A percentile compares a stretch with the other conserved stretches of the same genome.
Evolutionary conservation across 2,329 filamentous ascomycete genomes (phyloP).

Genomic region (Parastagonospora nodorum): DNA sequence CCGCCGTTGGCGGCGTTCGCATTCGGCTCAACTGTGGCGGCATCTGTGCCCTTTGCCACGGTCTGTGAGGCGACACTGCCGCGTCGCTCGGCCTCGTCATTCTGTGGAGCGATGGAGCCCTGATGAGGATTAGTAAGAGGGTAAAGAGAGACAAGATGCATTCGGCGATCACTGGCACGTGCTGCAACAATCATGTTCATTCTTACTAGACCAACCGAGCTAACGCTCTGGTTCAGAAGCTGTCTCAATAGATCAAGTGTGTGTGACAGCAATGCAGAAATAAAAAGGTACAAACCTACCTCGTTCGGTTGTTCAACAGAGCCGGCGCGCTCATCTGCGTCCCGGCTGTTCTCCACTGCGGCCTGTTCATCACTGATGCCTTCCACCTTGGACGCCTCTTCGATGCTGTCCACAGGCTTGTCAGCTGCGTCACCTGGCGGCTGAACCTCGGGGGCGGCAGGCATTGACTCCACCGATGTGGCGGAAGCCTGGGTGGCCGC

Average conservation of each 20-base stretch:
- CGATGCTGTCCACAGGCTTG: conserved; percentile 36
- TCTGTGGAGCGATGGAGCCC: conserved; percentile 17
- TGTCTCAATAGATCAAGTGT: conserved; percentile 6
- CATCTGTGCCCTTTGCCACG: conserved; percentile 18
- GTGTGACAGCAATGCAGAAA: not conserved
- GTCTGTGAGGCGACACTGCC: conserved; percentile 23
- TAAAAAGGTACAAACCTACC: conserved; percentile 25
- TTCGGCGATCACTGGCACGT: conserved; percentile 25
- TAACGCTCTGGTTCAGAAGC: conserved; percentile 5
- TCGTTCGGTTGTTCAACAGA: conserved; percentile 27
- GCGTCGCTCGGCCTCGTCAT: conserved; percentile 15
- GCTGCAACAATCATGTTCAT: conserved; percentile 26
- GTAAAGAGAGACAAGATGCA: conserved; percentile 7
- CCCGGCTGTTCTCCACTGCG: conserved; percentile 14
- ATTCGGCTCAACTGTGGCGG: conserved; percentile 19
- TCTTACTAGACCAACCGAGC: conserved; percentile 13
- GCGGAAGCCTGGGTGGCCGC: conserved; percentile 36
- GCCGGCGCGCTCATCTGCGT: conserved; percentile 18
- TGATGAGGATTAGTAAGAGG: conserved; percentile 21
- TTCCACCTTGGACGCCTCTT: conserved; percentile 22
- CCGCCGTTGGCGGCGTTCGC: conserved; percentile 20
- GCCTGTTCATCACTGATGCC: conserved; percentile 11
- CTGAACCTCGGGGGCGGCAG: conserved; percentile 26
- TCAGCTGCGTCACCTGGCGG: conserved; percentile 26
- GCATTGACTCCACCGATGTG: conserved; percentile 25